These are phyloP conservation scores for Lachancea sp. DNA, from an alignment of 805 yeast genomes.

Conservation along the genomic window DNA sequence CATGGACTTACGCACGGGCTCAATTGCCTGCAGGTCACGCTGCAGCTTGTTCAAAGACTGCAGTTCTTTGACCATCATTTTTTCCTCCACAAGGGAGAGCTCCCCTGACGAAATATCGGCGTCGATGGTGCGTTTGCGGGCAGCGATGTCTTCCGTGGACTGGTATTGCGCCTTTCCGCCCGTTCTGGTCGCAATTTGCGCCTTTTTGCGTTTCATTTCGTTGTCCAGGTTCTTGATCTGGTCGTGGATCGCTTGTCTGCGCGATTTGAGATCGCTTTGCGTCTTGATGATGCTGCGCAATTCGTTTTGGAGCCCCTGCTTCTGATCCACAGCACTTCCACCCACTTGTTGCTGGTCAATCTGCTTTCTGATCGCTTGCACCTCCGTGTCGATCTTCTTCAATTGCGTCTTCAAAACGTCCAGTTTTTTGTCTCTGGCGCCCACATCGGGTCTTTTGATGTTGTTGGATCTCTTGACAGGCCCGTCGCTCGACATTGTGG, in stretches of 20 bases:
- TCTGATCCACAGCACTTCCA: conserved; percentile 43
- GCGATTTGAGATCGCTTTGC: conserved; percentile 42
- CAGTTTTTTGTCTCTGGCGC: conserved; percentile 53
- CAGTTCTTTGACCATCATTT: conserved; percentile 77
- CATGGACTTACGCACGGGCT: conserved; percentile 68
- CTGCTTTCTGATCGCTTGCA: conserved; percentile 47
- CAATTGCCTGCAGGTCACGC: conserved; percentile 69
- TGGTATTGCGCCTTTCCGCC: conserved; percentile 53
- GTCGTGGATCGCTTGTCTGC: conserved; percentile 44
- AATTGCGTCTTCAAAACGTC: conserved; percentile 52
- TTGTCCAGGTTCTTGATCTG: conserved; percentile 68
- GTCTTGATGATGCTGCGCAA: conserved; percentile 41
- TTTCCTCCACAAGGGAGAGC: conserved; percentile 86
- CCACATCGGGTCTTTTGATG: conserved; percentile 70
- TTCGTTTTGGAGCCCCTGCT: conserved; percentile 49
- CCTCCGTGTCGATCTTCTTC: conserved; percentile 51
- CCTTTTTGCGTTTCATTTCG: conserved; percentile 63
- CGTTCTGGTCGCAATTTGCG: conserved; percentile 55
- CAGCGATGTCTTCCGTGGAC: conserved; percentile 61
- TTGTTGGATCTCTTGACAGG: conserved; percentile 7
- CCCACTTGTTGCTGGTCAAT: conserved; percentile 43
- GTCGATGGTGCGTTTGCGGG: conserved; percentile 60
- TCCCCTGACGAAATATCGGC: conserved; percentile 68
- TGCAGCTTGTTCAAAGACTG: conserved; percentile 72
- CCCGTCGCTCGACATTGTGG: conserved; percentile 5